Evolutionary conservation across 768 basidiomycete genomes (phyloP).

Genomic region (Rhizopogon vulgaris): DNA sequence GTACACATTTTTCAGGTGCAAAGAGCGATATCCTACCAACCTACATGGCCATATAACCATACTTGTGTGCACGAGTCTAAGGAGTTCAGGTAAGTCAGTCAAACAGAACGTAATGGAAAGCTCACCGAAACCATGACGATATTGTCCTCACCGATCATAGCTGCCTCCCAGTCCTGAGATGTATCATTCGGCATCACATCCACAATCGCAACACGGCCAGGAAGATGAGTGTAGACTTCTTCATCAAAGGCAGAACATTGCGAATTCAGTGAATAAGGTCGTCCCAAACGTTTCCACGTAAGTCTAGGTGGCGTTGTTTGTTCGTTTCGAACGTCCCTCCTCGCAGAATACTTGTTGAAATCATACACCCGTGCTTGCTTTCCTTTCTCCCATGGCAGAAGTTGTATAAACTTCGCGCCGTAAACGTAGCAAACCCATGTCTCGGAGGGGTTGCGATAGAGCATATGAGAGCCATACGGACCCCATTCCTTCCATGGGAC

Average conservation of each 20-base stretch:
- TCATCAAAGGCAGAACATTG: slow-evolving; percentile 13
- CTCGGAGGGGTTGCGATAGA: slow-evolving; percentile 20
- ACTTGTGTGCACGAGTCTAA: slow-evolving; percentile 10
- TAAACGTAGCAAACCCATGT: slow-evolving; percentile 31
- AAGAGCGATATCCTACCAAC: neutral
- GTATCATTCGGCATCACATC: neutral
- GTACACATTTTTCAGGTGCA: neutral
- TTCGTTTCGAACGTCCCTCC: slow-evolving; percentile 7
- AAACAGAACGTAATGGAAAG: neutral
- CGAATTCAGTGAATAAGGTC: slow-evolving; percentile 3
- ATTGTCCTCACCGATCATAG: slow-evolving; percentile 32
- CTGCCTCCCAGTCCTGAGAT: slow-evolving; percentile 18
- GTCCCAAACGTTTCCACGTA: slow-evolving; percentile 14
- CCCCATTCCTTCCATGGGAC: slow-evolving; percentile 29
- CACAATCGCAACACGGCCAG: slow-evolving; percentile 20
- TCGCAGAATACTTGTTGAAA: slow-evolving; percentile 24
- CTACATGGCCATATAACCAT: slow-evolving; percentile 25
- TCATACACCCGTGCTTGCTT: slow-evolving; percentile 23
- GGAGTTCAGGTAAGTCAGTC: neutral
- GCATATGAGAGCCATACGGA: slow-evolving; percentile 22
- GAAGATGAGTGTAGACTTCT: slow-evolving; percentile 21
- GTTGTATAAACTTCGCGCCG: slow-evolving; percentile 27
- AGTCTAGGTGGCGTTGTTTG: slow-evolving; percentile 3
- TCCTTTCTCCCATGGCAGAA: slow-evolving; percentile 15
- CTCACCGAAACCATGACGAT: slow-evolving; percentile 28